Base-by-base conservation (phyloP, 371 early-diverging fungal species). In the Mucor indicus region DNA sequence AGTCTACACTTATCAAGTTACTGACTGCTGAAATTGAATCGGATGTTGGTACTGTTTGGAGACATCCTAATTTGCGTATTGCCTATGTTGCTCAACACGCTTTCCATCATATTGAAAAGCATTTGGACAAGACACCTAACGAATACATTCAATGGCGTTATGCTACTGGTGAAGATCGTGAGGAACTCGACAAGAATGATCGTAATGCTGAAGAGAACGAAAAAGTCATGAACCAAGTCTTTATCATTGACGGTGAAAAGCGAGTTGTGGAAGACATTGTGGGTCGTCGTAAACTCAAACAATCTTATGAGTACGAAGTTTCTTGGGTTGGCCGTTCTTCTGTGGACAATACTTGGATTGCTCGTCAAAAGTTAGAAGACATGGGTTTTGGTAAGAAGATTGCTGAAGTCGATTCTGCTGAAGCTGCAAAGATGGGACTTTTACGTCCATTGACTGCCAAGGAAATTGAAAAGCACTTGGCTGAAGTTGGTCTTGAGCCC, bases 41-140 rank as follows among this genome's bases (percentile, higher is more conserved):
- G 38, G 61, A 80, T 36, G 55, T 61, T 24, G 77, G 88, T 67
- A 72, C 83, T 44, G 85, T 89, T 44, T 81, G 78, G 77, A 86
- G 84, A 75, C 88, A 88, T 60, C 86, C 87, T 25, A 85, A 84
- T 64, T 72, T 89, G 51, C 86, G 91, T 52, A 82, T 89, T 59
- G 91, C 85, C 24, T 93, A 91, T 60, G 91, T 93, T 44, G 89
- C 93, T 21, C 93, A 95, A 69, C 91, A 93, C 50, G 89, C 89
- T 45, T 89, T 91, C 84, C 86, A 90, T 60, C 89, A 91, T 58
- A 69, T 91, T 62, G 88, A 90, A 48, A 81, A 85, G 62, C 91
- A 91, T 52, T 61, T 87, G 62, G 88, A 87, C 49, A 73, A 69
- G 49, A 89, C 91, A 1, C 87, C 91, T 16, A 88, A 87, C 70